These are phyloP conservation scores for Phytophthora pistaciae DNA, from an alignment of 352 stramenopile genomes.

Conservation along the genomic window DNA sequence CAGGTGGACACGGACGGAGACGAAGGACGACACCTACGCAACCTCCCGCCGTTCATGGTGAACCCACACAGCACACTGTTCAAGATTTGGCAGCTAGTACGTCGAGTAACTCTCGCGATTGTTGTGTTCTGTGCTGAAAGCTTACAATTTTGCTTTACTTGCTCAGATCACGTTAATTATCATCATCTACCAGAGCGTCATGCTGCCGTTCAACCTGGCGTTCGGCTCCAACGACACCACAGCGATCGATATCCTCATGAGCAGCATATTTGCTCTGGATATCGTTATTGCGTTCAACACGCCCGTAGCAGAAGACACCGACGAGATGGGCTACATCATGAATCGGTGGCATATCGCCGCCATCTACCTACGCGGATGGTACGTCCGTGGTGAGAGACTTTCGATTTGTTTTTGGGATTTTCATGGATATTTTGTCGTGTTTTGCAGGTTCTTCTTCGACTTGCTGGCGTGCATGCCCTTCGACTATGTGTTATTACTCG, in stretches of 20 bases:
- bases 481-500: constrained; percentile 63
- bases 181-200: constrained; percentile 85
- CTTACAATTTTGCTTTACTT: not conserved
- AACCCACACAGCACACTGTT: constrained; percentile 74
- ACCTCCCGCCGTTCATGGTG: constrained; percentile 63
- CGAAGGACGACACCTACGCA: constrained; percentile 44
- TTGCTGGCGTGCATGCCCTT: constrained; percentile 81
- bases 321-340: constrained; percentile 72
- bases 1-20: constrained; percentile 55
- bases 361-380: constrained; percentile 74
- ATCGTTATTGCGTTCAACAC: constrained; percentile 85
- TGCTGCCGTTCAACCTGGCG: constrained; percentile 70
- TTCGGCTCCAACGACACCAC: constrained; percentile 65
- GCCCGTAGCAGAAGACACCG: constrained; percentile 46
- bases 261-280: constrained; percentile 72
- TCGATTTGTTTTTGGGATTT: not conserved
- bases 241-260: constrained; percentile 65
- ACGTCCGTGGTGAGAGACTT: constrained; percentile 1
- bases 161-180: constrained; percentile 67
- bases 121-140: not conserved
- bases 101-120: constrained; percentile 2
- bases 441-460: constrained; percentile 76
- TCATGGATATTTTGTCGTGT: not conserved
- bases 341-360: constrained; percentile 62
- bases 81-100: constrained; percentile 83